Percentiles rank a stretch among this genome's conserved stretches.
These are phyloP conservation scores for Neurospora sp. DNA, from an alignment of 495 filamentous ascomycete species.

Conservation along the genomic window DNA sequence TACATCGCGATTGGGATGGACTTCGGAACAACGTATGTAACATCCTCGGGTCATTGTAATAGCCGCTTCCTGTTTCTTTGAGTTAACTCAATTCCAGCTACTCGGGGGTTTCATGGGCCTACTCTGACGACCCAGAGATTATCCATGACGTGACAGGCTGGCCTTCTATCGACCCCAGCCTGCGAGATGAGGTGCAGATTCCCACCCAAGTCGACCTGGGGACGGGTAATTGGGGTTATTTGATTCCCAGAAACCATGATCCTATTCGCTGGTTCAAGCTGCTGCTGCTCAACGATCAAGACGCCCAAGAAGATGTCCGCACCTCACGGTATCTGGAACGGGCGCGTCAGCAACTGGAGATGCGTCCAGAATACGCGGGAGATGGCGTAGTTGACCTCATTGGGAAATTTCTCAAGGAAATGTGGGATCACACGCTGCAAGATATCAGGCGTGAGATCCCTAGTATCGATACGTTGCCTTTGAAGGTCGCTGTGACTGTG, in stretches of 20 bases:
- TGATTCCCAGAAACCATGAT: conserved; percentile 9
- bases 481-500: conserved; percentile 20
- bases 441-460: conserved; percentile 3
- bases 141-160: conserved; percentile 15
- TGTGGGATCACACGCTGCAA: conserved; percentile 18
- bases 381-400: conserved; percentile 3
- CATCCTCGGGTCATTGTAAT: neutral
- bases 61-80: neutral
- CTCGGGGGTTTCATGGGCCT: conserved; percentile 18
- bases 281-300: conserved; percentile 13
- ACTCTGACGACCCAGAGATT: conserved; percentile 7
- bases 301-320: conserved; percentile 10
- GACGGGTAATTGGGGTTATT: conserved; percentile 16
- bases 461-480: conserved; percentile 8
- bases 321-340: conserved; percentile 1
- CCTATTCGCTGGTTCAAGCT: conserved; percentile 24
- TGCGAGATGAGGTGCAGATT: conserved; percentile 13
- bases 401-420: conserved; percentile 7
- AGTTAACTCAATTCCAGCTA: conserved; percentile 6
- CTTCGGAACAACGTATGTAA: conserved; percentile 18
- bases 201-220: conserved; percentile 14
- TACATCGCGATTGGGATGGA: conserved; percentile 20
- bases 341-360: conserved; percentile 4
- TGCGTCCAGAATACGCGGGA: neutral
- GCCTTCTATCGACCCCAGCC: conserved; percentile 5